Evolutionary conservation across 2,329 filamentous ascomycete species (phyloP).

Genomic region (Xylariaceae sp.): DNA sequence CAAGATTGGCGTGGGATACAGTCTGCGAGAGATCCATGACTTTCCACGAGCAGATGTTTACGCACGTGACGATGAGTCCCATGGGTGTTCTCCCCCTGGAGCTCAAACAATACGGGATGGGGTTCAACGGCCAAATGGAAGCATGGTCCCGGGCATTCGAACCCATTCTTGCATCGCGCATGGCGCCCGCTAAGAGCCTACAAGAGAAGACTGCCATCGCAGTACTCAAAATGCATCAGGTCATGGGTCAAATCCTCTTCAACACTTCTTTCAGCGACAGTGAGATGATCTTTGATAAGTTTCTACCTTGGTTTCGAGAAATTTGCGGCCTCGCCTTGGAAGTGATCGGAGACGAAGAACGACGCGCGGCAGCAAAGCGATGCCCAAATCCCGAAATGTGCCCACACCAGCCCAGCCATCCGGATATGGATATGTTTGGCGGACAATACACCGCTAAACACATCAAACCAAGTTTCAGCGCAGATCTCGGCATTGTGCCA

Average conservation of each 20-base stretch:
- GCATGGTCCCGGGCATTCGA: conserved; percentile 56
- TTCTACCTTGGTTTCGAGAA: conserved; percentile 46
- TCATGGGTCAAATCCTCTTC: conserved; percentile 55
- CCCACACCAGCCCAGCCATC: conserved; percentile 36
- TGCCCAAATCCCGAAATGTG: conserved; percentile 44
- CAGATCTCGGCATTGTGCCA: conserved; percentile 61
- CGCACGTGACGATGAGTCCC: conserved; percentile 43
- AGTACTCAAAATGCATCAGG: conserved; percentile 59
- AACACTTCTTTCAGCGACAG: conserved; percentile 57
- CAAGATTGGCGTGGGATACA: conserved; percentile 53
- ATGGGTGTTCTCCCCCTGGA: conserved; percentile 50
- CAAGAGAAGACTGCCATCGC: conserved; percentile 58
- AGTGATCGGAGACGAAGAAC: conserved; percentile 56
- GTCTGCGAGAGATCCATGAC: conserved; percentile 54
- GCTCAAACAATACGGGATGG: conserved; percentile 44
- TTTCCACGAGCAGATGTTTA: conserved; percentile 54
- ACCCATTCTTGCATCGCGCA: conserved; percentile 48
- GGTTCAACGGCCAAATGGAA: conserved; percentile 48
- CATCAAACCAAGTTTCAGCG: conserved; percentile 59
- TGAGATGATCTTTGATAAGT: conserved; percentile 56
- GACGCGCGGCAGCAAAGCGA: conserved; percentile 42
- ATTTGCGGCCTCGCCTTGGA: conserved; percentile 57
- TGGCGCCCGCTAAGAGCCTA: conserved; percentile 43
- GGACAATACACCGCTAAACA: conserved; percentile 44
- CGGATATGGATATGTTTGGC: conserved; percentile 34